Conservation (phyloP, 2,329 filamentous ascomycete species). For the Drechslerella coelobrocha region DNA sequence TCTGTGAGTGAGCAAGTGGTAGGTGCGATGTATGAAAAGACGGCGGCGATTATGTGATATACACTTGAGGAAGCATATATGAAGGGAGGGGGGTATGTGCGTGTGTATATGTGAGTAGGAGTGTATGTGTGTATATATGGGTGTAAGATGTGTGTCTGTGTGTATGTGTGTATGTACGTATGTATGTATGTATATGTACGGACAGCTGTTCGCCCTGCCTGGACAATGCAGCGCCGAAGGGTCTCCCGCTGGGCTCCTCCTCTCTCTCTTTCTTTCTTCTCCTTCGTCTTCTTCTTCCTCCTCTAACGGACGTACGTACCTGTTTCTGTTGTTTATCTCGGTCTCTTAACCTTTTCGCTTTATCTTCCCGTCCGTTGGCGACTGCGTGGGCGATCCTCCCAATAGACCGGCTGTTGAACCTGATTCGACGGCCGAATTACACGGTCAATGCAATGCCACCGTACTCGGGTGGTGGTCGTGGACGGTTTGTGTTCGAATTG, state of each 20-base stretch:
- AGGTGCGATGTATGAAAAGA: no score
- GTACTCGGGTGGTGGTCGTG: no score
- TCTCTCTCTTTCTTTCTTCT: no score
- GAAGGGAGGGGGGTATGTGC: no score
- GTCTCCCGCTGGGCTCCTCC: slow-evolving; percentile 7
- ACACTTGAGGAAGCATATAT: no score
- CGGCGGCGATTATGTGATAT: no score
- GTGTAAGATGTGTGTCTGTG: slow-evolving; percentile 2
- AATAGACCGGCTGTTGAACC: background rate
- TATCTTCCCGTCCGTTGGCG: background rate
- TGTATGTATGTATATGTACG: slow-evolving; percentile 1
- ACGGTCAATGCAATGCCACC: no score
- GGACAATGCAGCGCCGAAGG: background rate
- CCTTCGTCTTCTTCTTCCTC: no score
- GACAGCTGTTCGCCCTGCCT: slow-evolving; percentile 5
- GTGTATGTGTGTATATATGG: background rate
- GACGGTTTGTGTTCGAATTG: no score
- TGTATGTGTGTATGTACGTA: background rate
- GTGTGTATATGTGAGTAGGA: background rate
- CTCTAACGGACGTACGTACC: background rate
- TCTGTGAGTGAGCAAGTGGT: no score
- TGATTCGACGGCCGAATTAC: no score
- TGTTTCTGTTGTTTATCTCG: background rate
- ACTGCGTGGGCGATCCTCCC: background rate
- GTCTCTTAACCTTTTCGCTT: background rate